Base-by-base conservation (phyloP, 768 basidiomycete species). In the Thelephora ganbajun region DNA sequence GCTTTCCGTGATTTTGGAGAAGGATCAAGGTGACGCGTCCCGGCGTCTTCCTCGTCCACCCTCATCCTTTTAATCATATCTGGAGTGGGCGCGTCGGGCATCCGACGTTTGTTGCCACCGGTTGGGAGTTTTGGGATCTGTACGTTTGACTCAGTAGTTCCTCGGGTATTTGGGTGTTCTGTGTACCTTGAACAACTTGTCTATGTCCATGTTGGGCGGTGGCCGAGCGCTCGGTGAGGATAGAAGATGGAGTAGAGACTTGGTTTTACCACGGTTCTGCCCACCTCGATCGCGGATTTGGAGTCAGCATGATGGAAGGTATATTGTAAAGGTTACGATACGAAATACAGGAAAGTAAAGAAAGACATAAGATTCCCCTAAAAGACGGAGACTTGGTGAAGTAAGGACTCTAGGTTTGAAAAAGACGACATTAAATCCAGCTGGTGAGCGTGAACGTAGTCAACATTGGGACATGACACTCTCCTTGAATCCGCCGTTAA, bases 61-160 rank as follows among this genome's bases (percentile, higher is more conserved):
- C 68, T 76, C 71, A 89, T 74, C 62, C 76, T 83, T 66, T 89
- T 91, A 49, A 91, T 68, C 71, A 86, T 73, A n/a, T 87, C 86
- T 2, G 79, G 77, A 2, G 81, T 77, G 22, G 84, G 87, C 53
- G 77, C 77, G 56, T 85, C 81, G 6, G 80, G 78, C 63, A 88
- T 69, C 57, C 77, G 84, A 47, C 87, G 68, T 62, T 89, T 91
- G 54, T 69, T 76, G 37, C 76, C 72, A 12, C 77, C 68, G 1
- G 63, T 56, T 3, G 83, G 79, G 45, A 85, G 68, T 63, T 80
- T 83, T 14, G 82, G 80, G 11, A 79, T 72, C 84, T 83, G 43
- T 9, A 14, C 34, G 20, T 54, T 34, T 50, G 26, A 39, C 37
- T 19, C 23, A 48, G 34, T 14, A 22, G 16, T 14, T 12, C 33